These are phyloP conservation scores for Trichoderma gamsii DNA, from an alignment of 495 filamentous ascomycete genomes.

Conservation along the genomic window DNA sequence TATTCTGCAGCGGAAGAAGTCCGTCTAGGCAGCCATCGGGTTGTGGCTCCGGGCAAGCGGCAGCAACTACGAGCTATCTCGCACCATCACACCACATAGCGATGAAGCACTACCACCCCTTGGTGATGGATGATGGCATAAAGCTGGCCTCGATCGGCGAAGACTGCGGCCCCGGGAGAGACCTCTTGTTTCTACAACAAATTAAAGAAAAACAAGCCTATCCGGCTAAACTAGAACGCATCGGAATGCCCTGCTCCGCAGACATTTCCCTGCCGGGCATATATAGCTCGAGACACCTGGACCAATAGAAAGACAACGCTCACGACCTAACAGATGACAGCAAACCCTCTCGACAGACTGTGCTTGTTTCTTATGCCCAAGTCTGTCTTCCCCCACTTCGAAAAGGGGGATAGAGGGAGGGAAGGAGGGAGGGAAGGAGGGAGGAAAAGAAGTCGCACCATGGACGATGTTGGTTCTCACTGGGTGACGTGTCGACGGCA, in stretches of 20 bases:
- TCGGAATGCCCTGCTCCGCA: slow-evolving; percentile 1
- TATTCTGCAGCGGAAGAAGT: background rate
- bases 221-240: background rate
- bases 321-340: background rate
- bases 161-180: background rate
- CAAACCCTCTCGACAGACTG: background rate
- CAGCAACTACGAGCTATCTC: background rate
- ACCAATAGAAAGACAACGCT: background rate
- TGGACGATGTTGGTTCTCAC: background rate
- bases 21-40: background rate
- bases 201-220: background rate
- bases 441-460: background rate
- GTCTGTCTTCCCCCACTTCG: background rate
- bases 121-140: background rate
- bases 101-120: background rate
- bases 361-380: background rate
- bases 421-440: background rate
- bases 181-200: background rate
- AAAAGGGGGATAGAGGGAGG: background rate
- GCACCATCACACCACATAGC: background rate
- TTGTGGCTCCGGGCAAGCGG: background rate
- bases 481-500: background rate
- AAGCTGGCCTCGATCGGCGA: background rate
- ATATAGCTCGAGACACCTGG: background rate
- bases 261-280: background rate